These are phyloP conservation scores for Globisporangium middletonii DNA, from an alignment of 352 stramenopile species.

Conservation along the genomic window DNA sequence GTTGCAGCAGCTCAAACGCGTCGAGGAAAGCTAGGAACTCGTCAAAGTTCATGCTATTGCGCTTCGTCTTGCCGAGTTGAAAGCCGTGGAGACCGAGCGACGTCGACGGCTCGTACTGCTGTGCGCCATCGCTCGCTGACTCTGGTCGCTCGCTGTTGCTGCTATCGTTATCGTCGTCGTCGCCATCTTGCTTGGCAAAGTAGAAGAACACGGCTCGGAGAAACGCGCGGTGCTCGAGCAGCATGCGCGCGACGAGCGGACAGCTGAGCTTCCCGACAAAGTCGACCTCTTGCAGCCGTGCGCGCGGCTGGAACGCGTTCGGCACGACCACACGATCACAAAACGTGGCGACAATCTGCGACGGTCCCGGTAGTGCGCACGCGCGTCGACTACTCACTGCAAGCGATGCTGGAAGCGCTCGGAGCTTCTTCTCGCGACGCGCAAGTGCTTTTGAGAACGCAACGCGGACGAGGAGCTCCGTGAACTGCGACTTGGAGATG, in stretches of 20 bases:
- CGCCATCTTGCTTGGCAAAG: slow-evolving; percentile 39
- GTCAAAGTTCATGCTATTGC: slow-evolving; percentile 44
- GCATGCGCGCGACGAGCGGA: slow-evolving; percentile 29
- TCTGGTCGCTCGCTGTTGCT: neutral
- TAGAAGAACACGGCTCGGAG: slow-evolving; percentile 46
- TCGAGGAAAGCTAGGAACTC: slow-evolving; percentile 38
- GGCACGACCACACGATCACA: slow-evolving; percentile 30
- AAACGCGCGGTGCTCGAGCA: slow-evolving; percentile 57
- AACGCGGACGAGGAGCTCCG: slow-evolving; percentile 10
- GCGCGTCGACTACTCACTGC: neutral
- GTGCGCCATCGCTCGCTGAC: neutral
- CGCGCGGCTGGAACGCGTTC: slow-evolving; percentile 9
- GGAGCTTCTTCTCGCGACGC: neutral
- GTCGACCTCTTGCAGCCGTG: slow-evolving; percentile 18
- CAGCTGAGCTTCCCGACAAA: slow-evolving; percentile 39
- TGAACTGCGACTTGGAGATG: slow-evolving; percentile 12
- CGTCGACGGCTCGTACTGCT: neutral
- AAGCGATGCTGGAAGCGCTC: neutral
- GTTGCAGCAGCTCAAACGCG: slow-evolving; percentile 23
- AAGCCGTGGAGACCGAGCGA: slow-evolving; percentile 17
- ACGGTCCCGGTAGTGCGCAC: slow-evolving; percentile 6
- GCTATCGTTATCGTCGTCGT: slow-evolving; percentile 4
- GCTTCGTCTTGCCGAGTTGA: slow-evolving; percentile 45
- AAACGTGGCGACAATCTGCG: slow-evolving; percentile 34
- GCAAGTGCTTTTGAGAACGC: slow-evolving; percentile 2